Evolutionary conservation across 2,329 filamentous ascomycete genomes (phyloP), one percentile per base, ranked within the genome.

Genomic region (Fusarium secorum): DNA sequence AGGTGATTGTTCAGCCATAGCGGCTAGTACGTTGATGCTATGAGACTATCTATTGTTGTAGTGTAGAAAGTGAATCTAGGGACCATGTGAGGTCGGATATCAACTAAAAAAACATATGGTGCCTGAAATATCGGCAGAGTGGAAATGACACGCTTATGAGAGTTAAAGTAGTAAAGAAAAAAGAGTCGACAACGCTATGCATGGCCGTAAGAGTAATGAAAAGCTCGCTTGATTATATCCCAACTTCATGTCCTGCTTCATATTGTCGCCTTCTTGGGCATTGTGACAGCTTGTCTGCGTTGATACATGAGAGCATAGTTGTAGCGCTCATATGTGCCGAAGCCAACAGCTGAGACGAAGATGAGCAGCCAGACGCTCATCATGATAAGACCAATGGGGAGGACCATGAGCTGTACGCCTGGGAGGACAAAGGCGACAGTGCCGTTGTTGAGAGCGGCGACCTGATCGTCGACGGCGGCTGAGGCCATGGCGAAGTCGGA

Each of bases 351-450:
- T 1, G 79, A 78, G 11, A 89, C 54, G 30, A 90, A 88, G 24
- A 91, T 66, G 1, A 86, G 68, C 4, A 88, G 79, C 90, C 92
- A 94, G 17, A 86, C 75, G 41, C 86, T 81, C 5, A 88, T 91
- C 74, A 94, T 85, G 71, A 93, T 82, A n/a, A 91, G 82, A 22
- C 92, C 92, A 33, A 91, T 82, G 11, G 92, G 91, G 79, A 92
- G 90, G 66, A 93, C 88, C 74, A 92, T 84, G 58, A 94, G 85
- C 66, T 88, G 85, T 41, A 88, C 85, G 46, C 92, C 92, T 0
- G 92, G 92, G 3, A 94, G 82, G 18, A 93, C 84, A 72, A 94
- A 94, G 3, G 90, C 88, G 15, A 87, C 83, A 18, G 85, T 86
- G 69, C 85, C 84, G 74, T 87, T 86, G 53, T 75, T 75, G 28